Percentiles rank a stretch among this genome's conserved stretches.
phyloP scores from a whole-genome alignment of 768 basidiomycete genomes.

The Thelephora aurantiotincta region DNA sequence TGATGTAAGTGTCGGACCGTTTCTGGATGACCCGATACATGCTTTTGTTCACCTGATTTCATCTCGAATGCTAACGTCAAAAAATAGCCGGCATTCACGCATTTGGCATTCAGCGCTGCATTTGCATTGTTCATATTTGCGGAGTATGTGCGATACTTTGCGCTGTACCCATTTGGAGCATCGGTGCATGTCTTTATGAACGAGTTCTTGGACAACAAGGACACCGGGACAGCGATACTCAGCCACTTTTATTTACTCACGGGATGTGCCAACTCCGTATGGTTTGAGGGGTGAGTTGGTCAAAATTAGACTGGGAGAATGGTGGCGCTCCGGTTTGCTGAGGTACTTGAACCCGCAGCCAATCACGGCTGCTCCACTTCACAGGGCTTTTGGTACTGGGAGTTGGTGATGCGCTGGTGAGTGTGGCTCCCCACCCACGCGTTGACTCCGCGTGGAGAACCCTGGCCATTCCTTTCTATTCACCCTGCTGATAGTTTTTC shows the following conservation, averaged over 20 bases:
- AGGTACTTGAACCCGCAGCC: constrained; percentile 15
- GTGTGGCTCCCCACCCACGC: constrained; percentile 14
- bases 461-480: background rate
- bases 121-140: constrained; percentile 93
- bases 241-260: constrained; percentile 96
- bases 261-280: constrained; percentile 86
- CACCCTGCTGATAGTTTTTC: background rate
- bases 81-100: constrained; percentile 84
- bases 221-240: constrained; percentile 89
- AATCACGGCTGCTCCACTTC: constrained; percentile 42
- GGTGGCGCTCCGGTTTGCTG: constrained; percentile 1
- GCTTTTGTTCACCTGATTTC: background rate
- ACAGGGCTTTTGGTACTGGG: constrained; percentile 86
- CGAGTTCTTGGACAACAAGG: constrained; percentile 93
- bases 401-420: constrained; percentile 84
- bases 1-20: constrained; percentile 42
- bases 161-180: constrained; percentile 91
- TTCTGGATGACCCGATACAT: background rate
- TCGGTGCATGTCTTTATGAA: constrained; percentile 91
- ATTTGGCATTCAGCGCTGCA: constrained; percentile 87
- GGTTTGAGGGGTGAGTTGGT: constrained; percentile 79
- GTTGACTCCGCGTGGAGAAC: background rate
- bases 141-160: constrained; percentile 97
- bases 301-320: background rate
- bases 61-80: background rate